phyloP scores from a whole-genome alignment of 148 eudicot species.

The Fallopia convolvulus region DNA sequence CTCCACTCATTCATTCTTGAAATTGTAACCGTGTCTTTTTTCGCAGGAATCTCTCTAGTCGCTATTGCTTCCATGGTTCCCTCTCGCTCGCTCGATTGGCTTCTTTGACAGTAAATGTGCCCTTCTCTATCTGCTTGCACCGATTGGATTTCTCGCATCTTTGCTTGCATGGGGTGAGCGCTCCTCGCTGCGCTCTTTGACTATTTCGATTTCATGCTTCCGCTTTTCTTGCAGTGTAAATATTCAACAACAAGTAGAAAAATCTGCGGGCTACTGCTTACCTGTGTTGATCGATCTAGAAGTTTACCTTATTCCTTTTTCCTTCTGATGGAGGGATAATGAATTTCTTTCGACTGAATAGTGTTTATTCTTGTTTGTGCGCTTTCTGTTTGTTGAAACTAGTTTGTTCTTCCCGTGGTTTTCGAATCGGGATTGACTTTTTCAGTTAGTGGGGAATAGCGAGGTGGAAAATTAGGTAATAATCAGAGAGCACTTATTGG shows the following conservation, averaged over 20 bases:
- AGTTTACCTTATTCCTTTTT: too few relatives aligned
- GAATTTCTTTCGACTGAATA: not conserved
- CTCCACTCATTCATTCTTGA: not conserved
- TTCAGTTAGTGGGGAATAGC: too few relatives aligned
- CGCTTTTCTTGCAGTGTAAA: not conserved
- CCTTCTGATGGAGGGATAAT: too few relatives aligned
- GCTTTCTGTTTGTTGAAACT: too few relatives aligned
- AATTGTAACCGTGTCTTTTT: not conserved
- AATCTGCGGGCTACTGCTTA: not conserved
- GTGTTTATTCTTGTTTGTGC: too few relatives aligned
- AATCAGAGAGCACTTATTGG: not conserved
- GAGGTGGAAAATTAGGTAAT: not conserved
- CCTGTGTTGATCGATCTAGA: not conserved
- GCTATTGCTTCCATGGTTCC: not conserved
- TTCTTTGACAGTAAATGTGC: not conserved
- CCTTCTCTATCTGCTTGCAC: not conserved
- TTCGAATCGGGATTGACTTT: not conserved
- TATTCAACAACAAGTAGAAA: not conserved
- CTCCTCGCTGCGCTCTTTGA: not conserved
- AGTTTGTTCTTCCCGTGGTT: not conserved
- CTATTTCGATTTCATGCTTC: not conserved
- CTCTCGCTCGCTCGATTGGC: not conserved
- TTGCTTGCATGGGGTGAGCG: slow-evolving; percentile 3
- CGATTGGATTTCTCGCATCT: not conserved
- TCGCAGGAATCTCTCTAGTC: not conserved